Conservation (phyloP, 1,139 yeast species). For the Nadsonia starkeyi-henricii region DNA sequence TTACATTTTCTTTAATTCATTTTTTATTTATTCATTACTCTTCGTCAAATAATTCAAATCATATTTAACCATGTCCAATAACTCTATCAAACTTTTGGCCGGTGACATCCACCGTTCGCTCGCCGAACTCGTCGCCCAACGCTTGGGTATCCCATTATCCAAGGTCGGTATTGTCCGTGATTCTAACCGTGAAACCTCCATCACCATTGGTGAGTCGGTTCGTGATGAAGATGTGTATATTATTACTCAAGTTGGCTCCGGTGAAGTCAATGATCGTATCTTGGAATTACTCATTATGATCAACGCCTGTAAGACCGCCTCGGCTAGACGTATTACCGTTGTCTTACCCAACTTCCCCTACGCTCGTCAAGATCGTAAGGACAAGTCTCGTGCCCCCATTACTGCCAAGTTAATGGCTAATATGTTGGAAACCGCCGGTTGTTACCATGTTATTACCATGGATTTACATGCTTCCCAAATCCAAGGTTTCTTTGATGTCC, state of each 20-base stretch:
- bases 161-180: constrained; percentile 34
- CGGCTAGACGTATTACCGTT: constrained; percentile 90
- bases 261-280: constrained; percentile 74
- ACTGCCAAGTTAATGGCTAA: constrained; percentile 95
- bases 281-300: constrained; percentile 83
- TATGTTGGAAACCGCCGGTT: constrained; percentile 89
- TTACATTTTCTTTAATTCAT: too few species aligned
- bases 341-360: constrained; percentile 93
- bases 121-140: constrained; percentile 66
- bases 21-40: too few species aligned
- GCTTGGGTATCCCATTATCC: constrained; percentile 29
- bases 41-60: too few species aligned
- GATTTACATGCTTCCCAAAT: constrained; percentile 95
- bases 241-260: constrained; percentile 81
- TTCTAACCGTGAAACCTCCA: constrained; percentile 68
- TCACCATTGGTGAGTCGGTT: constrained; percentile 86
- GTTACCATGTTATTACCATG: constrained; percentile 94
- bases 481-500: constrained; percentile 92
- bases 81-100: constrained; percentile 77
- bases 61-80: constrained; percentile 27
- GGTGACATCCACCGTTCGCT: constrained; percentile 81
- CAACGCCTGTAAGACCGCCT: constrained; percentile 90
- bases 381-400: constrained; percentile 91
- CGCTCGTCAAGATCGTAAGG: constrained; percentile 95
- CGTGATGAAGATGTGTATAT: constrained; percentile 93